These are phyloP conservation scores for Wickerhamiella brachini DNA, from an alignment of 805 yeast genomes.

Conservation along the genomic window DNA sequence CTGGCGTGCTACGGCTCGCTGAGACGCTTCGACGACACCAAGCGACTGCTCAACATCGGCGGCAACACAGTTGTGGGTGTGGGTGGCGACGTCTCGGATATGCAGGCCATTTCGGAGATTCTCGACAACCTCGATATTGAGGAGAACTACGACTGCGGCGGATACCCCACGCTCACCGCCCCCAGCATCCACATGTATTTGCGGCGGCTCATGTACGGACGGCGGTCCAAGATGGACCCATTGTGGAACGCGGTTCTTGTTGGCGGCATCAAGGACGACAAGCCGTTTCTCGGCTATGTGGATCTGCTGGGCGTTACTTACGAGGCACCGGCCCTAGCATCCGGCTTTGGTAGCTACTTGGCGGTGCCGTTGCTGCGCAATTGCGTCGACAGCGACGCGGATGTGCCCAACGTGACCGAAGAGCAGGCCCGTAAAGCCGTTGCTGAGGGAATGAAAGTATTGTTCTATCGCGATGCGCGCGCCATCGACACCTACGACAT, in stretches of 20 bases:
- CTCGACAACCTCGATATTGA: constrained; percentile 70
- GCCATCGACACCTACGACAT: constrained; percentile 74
- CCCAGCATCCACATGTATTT: constrained; percentile 79
- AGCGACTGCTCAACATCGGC: constrained; percentile 78
- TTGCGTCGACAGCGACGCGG: constrained; percentile 65
- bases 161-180: constrained; percentile 44
- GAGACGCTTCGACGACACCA: constrained; percentile 71
- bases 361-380: constrained; percentile 87
- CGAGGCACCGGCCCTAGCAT: constrained; percentile 76
- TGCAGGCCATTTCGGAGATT: constrained; percentile 65
- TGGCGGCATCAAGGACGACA: constrained; percentile 69
- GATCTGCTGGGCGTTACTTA: constrained; percentile 88
- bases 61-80: constrained; percentile 78
- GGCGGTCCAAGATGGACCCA: constrained; percentile 91
- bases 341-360: constrained; percentile 92
- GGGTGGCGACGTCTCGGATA: constrained; percentile 88
- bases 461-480: constrained; percentile 93
- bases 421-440: constrained; percentile 67
- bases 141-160: constrained; percentile 61
- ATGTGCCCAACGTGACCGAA: constrained; percentile 52
- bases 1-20: constrained; percentile 86
- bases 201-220: constrained; percentile 66
- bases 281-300: constrained; percentile 71
- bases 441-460: constrained; percentile 79
- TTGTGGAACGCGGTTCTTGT: constrained; percentile 89